These are phyloP conservation scores for Cryptomeria japonica DNA, from an alignment of 75 land plant species.

Conservation along the genomic window DNA sequence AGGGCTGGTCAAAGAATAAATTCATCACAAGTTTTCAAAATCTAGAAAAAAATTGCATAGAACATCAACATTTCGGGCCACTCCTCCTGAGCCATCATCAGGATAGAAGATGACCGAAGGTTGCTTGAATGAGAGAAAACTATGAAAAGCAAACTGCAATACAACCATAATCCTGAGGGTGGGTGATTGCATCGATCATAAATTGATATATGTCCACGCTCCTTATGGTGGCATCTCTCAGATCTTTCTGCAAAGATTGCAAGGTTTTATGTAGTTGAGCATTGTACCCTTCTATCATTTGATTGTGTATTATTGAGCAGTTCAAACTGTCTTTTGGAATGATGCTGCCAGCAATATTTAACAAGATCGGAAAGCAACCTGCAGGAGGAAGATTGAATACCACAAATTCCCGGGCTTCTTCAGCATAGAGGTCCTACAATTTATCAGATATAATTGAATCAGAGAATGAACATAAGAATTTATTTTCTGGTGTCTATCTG, in stretches of 20 bases:
- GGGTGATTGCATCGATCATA: background rate
- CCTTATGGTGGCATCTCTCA: background rate
- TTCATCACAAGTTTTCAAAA: too few species aligned
- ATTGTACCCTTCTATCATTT: background rate
- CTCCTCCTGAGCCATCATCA: background rate
- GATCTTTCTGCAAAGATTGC: background rate
- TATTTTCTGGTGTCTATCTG: background rate
- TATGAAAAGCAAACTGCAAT: background rate
- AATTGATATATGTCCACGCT: background rate
- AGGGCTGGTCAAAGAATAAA: background rate
- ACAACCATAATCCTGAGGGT: background rate
- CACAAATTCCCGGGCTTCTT: background rate
- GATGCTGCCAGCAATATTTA: background rate
- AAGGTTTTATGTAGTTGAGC: background rate
- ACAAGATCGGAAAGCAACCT: background rate
- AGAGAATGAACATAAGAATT: background rate
- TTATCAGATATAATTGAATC: background rate
- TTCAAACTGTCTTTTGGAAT: background rate
- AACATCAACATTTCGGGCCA: background rate
- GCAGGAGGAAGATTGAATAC: background rate
- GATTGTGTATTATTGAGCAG: background rate
- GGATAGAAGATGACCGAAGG: background rate
- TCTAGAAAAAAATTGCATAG: background rate
- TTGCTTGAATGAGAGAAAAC: background rate
- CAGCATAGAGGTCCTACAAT: background rate